Evolutionary conservation across 2,329 filamentous ascomycete genomes (phyloP).

Genomic region (Fusarium drepaniforme): DNA sequence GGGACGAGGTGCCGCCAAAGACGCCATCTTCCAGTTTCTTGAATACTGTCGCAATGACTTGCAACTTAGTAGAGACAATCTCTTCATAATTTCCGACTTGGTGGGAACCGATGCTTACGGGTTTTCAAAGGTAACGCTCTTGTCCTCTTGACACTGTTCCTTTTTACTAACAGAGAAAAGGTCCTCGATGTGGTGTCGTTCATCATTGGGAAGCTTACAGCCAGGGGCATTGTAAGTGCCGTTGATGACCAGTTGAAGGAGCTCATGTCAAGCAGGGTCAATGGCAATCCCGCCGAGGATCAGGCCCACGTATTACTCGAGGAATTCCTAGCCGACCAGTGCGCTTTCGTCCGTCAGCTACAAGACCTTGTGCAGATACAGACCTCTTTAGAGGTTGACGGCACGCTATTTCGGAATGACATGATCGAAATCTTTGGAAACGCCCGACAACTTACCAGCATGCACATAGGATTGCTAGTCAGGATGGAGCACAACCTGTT

Average conservation of each 20-base stretch:
- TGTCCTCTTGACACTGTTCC: not conserved
- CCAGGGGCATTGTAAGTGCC: not conserved
- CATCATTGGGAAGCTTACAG: not conserved
- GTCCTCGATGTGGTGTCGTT: not conserved
- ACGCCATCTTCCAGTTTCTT: not conserved
- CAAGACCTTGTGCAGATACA: not conserved
- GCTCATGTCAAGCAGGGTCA: not conserved
- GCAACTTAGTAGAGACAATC: not conserved
- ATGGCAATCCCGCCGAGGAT: not conserved
- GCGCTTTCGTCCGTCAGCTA: not conserved
- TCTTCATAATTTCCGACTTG: not conserved
- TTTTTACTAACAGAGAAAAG: not conserved
- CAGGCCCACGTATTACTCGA: not conserved
- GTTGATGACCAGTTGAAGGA: not conserved
- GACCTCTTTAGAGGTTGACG: not conserved
- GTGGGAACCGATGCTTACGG: not conserved
- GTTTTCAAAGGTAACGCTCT: not conserved
- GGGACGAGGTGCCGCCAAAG: not conserved
- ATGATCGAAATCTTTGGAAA: constrained; percentile 1
- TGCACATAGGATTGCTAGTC: not conserved
- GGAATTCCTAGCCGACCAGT: not conserved
- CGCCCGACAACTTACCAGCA: not conserved
- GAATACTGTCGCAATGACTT: not conserved
- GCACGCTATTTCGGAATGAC: not conserved
- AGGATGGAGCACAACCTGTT: not conserved